Evolutionary conservation across 495 filamentous ascomycete genomes (phyloP).

Genomic region (Penicillium dipodomyicola): DNA sequence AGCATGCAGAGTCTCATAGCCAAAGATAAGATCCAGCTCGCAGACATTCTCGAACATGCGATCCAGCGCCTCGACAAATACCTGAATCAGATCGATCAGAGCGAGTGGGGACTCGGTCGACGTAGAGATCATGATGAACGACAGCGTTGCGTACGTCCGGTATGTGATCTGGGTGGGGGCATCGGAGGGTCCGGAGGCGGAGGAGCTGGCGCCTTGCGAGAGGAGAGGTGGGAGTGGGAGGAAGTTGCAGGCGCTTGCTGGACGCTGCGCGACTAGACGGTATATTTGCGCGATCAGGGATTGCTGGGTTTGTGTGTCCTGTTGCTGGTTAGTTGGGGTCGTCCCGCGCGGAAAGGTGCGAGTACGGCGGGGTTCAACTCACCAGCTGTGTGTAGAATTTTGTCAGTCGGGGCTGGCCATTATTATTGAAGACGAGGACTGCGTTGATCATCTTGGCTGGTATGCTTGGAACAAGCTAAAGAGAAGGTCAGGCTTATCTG

Average conservation of each 20-base stretch:
- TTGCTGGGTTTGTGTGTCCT: slow-evolving; percentile 96
- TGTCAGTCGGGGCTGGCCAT: slow-evolving; percentile 90
- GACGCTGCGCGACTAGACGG: slow-evolving; percentile 87
- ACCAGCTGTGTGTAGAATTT: slow-evolving; percentile 99
- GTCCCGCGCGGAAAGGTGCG: neutral
- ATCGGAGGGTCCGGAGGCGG: slow-evolving; percentile 66
- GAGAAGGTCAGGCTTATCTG: neutral
- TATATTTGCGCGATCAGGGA: slow-evolving; percentile 96
- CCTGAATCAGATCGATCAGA: slow-evolving; percentile 93
- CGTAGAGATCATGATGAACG: slow-evolving; percentile 98
- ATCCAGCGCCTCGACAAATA: slow-evolving; percentile 94
- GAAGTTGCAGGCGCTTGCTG: slow-evolving; percentile 91
- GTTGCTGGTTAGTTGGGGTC: slow-evolving; percentile 16
- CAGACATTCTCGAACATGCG: slow-evolving; percentile 97
- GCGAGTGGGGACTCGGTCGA: slow-evolving; percentile 94
- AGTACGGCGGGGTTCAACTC: slow-evolving; percentile 23
- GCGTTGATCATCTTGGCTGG: slow-evolving; percentile 90
- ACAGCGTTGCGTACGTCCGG: slow-evolving; percentile 96
- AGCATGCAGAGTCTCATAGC: slow-evolving; percentile 95
- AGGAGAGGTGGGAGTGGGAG: slow-evolving; percentile 75
- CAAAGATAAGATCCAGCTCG: slow-evolving; percentile 97
- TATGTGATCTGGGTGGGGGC: slow-evolving; percentile 95
- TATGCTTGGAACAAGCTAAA: neutral
- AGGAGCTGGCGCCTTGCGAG: slow-evolving; percentile 59
- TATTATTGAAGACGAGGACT: slow-evolving; percentile 97